A percentile compares a stretch with the other conserved stretches of the same genome.
Evolutionary conservation across 768 basidiomycete genomes (phyloP).

Genomic region (Arthromyces matolae): DNA sequence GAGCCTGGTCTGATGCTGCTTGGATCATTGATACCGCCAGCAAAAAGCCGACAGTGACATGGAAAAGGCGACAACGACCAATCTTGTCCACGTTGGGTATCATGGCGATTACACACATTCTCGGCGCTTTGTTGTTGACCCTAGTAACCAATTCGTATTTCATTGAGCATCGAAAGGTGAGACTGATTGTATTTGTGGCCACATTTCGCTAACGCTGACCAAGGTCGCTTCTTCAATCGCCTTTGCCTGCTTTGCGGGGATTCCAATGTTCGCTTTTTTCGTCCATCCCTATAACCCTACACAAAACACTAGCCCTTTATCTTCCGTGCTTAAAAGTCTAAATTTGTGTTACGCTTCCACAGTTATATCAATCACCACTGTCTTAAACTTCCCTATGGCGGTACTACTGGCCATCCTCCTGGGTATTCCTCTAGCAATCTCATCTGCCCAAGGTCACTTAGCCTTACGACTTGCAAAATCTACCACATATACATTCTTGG

Average conservation of each 20-base stretch:
- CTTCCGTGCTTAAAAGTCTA: slow-evolving; percentile 60
- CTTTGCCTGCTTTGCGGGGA: slow-evolving; percentile 25
- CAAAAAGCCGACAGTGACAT: slow-evolving; percentile 24
- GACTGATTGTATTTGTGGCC: slow-evolving; percentile 10
- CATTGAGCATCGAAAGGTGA: slow-evolving; percentile 37
- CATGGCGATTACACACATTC: slow-evolving; percentile 51
- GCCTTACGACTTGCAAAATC: slow-evolving; percentile 27
- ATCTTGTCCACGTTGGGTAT: slow-evolving; percentile 51
- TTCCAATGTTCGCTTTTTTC: slow-evolving; percentile 32
- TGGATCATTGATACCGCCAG: slow-evolving; percentile 36
- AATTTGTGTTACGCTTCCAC: slow-evolving; percentile 84
- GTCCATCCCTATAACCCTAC: slow-evolving; percentile 19
- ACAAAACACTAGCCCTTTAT: slow-evolving; percentile 34
- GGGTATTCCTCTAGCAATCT: slow-evolving; percentile 58
- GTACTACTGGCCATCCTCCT: slow-evolving; percentile 62
- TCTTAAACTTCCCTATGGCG: slow-evolving; percentile 92
- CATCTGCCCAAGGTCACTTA: slow-evolving; percentile 27
- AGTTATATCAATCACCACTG: slow-evolving; percentile 77
- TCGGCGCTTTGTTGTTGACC: slow-evolving; percentile 52
- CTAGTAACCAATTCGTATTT: slow-evolving; percentile 44
- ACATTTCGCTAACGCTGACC: background rate
- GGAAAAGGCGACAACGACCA: slow-evolving; percentile 50
- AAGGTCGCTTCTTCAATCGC: slow-evolving; percentile 24
- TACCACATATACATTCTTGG: slow-evolving; percentile 42
- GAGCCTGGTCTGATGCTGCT: slow-evolving; percentile 64